Base-by-base conservation (phyloP, 306 rosid genomes). In the Ochetophila trinervis region DNA sequence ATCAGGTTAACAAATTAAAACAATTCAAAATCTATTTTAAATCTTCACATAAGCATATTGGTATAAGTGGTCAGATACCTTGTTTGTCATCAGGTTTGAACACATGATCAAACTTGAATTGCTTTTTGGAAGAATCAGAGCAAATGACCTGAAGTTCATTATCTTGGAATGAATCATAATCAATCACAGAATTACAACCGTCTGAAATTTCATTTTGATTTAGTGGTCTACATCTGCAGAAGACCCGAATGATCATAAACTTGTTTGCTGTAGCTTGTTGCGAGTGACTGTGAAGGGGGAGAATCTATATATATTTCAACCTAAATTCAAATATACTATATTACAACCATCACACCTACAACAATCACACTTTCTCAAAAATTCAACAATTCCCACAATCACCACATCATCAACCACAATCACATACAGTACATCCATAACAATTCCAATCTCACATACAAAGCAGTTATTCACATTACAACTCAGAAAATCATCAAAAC, bases 191-290 rank as follows among this genome's bases (percentile, higher is more conserved):
- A 44, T 82, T 67, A 52, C 59, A 67, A 27, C 95, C 95, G 20
- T 73, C 83, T 10, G 80, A 65, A 42, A 67, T 76, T 78, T 93
- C 97, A 57, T 62, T 78, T 69, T 67, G 76, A 69, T 76, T 93
- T 68, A 93, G 63, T 12, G 99, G 99, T 76, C 97, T 83, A 60
- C 97, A 90, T 88, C 99, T 84, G 86, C 97, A 93, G 80, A 86
- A 93, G 66, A 93, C 97, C 75, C 97, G 82, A 49, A 93, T 93
- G 56, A n/a, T n/a, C n/a, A n/a, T n/a, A n/a, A n/a, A n/a, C n/a
- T n/a, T n/a, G n/a, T n/a, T n/a, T n/a, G n/a, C n/a, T n/a, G n/a
- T n/a, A n/a, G n/a, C n/a, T n/a, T n/a, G n/a, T n/a, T n/a, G n/a
- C n/a, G n/a, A n/a, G n/a, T n/a, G n/a, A n/a, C n/a, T n/a, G n/a